Percentiles rank a stretch among this genome's conserved stretches.
phyloP scores from a whole-genome alignment of 1,284 basidiomycete species.

The Pholiota adiposa region DNA sequence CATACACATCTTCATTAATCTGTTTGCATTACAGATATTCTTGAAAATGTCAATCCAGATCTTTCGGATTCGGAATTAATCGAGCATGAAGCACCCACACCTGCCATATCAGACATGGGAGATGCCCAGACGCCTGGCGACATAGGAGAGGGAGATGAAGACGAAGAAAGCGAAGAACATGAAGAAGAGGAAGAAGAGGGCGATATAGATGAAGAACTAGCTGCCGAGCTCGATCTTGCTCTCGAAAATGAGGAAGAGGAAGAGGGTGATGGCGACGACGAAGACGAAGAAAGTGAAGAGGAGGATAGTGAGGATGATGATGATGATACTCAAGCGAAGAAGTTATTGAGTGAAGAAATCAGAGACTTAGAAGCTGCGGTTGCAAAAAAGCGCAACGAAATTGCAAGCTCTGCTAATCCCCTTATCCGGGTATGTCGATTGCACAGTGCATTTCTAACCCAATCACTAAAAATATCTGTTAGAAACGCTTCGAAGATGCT shows the following conservation, averaged over 20 bases:
- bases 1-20: conserved; percentile 6
- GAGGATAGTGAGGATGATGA: conserved; percentile 73
- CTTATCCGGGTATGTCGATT: conserved; percentile 72
- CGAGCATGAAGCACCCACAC: conserved; percentile 69
- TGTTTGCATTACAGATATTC: conserved; percentile 54
- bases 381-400: conserved; percentile 83
- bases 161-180: conserved; percentile 62
- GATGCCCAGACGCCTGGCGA: conserved; percentile 65
- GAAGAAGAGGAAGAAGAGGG: conserved; percentile 63
- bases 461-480: conserved; percentile 13
- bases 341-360: conserved; percentile 88
- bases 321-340: conserved; percentile 78
- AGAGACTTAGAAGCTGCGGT: conserved; percentile 88
- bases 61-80: conserved; percentile 86
- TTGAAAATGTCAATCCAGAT: conserved; percentile 86
- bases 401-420: conserved; percentile 87
- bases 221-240: conserved; percentile 75
- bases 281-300: conserved; percentile 53
- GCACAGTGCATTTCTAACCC: background rate
- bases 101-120: conserved; percentile 67
- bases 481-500: conserved; percentile 95
- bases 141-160: conserved; percentile 62
- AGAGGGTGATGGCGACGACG: conserved; percentile 69
- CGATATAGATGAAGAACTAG: conserved; percentile 66
- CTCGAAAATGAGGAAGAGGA: conserved; percentile 74